Evolutionary conservation across 1,284 basidiomycete genomes (phyloP), one percentile per base, ranked within the genome.

Genomic region (Ceratobasidium papillatum): DNA sequence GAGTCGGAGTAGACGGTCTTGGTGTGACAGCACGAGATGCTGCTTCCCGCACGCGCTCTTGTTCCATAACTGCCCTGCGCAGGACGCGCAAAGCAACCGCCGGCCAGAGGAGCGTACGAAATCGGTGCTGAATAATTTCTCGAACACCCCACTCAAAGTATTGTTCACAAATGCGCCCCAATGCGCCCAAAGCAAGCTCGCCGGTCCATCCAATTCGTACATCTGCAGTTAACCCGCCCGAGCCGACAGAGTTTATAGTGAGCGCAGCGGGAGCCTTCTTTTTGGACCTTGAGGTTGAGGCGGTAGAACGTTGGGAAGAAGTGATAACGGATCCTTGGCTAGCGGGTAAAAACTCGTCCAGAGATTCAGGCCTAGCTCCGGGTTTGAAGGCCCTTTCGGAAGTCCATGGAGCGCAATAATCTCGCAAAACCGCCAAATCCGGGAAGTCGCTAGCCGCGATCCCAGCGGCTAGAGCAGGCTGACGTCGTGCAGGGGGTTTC

Each of bases 61-160:
- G 74, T 25, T 83, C 76, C 34, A 93, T 76, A 0, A 85, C 86
- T 2, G 85, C 85, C 27, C 90, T 85, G 9, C 92, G 85, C 41
- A 94, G 81, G 47, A 90, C 88, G 36, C 92, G 86, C 51, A 91
- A 83, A 17, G 91, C 86, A 11, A 87, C 85, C 0, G 89, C 87
- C 5, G 87, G 88, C 91, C 93, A 94, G 25, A 94, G 85, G 5
- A 93, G 86, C 0, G 89, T 93, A 76, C 91, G 84, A 80, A 94
- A 94, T 7, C 92, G 88, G 77, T 93, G 91, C 77, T 94, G 86
- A 76, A 94, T 92, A 5, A 87, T 84, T 65, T 94, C 91, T 77
- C 86, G 89, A 56, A 93, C 90, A 0, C 94, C 94, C 94, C 94
- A 96, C 80, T 96, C 94, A 78, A 96, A 96, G 80, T 91, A 93